A percentile compares a stretch with the other conserved stretches of the same genome.
Evolutionary conservation across 768 basidiomycete genomes (phyloP).

Genomic region (Phlegmacium glaucopus): DNA sequence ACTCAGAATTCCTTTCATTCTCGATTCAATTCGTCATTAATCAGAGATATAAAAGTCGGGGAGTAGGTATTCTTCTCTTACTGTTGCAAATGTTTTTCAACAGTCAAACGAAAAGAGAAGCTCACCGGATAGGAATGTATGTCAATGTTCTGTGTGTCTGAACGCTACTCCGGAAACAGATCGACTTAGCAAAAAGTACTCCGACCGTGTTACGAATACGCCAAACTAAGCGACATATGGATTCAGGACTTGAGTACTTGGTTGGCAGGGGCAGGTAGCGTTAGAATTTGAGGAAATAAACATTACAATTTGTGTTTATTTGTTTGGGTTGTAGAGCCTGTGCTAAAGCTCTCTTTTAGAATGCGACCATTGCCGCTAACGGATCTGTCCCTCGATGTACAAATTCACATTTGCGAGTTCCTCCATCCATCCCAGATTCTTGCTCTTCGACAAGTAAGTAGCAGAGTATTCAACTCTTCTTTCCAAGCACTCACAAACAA

Average conservation of each 20-base stretch:
- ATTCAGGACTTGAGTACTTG: neutral
- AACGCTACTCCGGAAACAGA: constrained; percentile 19
- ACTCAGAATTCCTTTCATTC: constrained; percentile 24
- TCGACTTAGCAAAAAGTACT: constrained; percentile 1
- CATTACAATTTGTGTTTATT: no score
- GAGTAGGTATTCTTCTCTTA: constrained; percentile 33
- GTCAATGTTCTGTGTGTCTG: constrained; percentile 31
- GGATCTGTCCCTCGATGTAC: no score
- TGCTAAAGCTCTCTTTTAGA: no score
- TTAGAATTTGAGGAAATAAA: no score
- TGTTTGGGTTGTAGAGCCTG: no score
- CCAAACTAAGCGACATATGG: neutral
- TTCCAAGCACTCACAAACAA: no score
- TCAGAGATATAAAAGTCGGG: constrained; percentile 23
- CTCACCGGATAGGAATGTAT: constrained; percentile 28
- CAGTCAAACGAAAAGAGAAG: constrained; percentile 18
- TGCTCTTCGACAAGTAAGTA: no score
- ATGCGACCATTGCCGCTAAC: no score
- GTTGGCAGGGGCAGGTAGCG: no score
- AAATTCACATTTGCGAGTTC: no score
- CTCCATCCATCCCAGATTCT: no score
- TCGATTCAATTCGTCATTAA: constrained; percentile 24
- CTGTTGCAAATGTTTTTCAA: constrained; percentile 7
- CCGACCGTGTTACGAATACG: neutral
- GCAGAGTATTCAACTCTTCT: no score